Conservation (phyloP, 371 early-diverging fungal species). For the Blakeslea trispora region DNA sequence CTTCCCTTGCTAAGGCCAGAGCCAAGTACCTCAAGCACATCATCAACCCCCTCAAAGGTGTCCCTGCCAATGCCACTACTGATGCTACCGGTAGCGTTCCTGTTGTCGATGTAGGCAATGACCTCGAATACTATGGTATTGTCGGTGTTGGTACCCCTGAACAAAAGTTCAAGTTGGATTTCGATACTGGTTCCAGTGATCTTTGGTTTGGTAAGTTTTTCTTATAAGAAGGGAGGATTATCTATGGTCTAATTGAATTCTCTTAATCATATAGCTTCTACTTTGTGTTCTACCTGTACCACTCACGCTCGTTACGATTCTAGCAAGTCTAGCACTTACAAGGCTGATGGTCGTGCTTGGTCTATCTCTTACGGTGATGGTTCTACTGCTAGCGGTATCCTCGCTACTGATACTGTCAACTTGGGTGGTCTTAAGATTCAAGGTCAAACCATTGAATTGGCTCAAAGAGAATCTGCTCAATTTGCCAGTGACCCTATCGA, state of each 20-base stretch:
- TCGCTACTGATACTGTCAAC: slow-evolving; percentile 25
- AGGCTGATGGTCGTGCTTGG: slow-evolving; percentile 41
- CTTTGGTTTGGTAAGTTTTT: slow-evolving; percentile 31
- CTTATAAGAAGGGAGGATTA: not conserved
- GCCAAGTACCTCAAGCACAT: slow-evolving; percentile 22
- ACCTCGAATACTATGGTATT: slow-evolving; percentile 69
- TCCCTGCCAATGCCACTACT: not conserved
- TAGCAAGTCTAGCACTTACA: slow-evolving; percentile 43
- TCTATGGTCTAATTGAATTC: not conserved
- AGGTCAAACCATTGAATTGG: slow-evolving; percentile 26
- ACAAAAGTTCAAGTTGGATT: slow-evolving; percentile 77
- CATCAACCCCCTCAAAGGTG: not conserved
- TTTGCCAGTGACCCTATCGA: slow-evolving; percentile 18
- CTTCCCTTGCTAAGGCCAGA: slow-evolving; percentile 15
- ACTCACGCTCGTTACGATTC: slow-evolving; percentile 40
- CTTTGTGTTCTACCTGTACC: slow-evolving; percentile 37
- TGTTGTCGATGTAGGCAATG: slow-evolving; percentile 18
- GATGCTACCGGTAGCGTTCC: slow-evolving; percentile 16
- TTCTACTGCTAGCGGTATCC: slow-evolving; percentile 35
- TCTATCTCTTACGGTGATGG: slow-evolving; percentile 52
- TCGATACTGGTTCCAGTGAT: slow-evolving; percentile 83
- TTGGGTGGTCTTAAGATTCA: slow-evolving; percentile 28
- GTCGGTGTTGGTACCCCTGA: slow-evolving; percentile 80
- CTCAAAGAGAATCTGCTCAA: slow-evolving; percentile 8
- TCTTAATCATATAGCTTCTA: slow-evolving; percentile 15